phyloP scores from a whole-genome alignment of 2,329 filamentous ascomycete genomes.

The Penicillium glabrum region DNA sequence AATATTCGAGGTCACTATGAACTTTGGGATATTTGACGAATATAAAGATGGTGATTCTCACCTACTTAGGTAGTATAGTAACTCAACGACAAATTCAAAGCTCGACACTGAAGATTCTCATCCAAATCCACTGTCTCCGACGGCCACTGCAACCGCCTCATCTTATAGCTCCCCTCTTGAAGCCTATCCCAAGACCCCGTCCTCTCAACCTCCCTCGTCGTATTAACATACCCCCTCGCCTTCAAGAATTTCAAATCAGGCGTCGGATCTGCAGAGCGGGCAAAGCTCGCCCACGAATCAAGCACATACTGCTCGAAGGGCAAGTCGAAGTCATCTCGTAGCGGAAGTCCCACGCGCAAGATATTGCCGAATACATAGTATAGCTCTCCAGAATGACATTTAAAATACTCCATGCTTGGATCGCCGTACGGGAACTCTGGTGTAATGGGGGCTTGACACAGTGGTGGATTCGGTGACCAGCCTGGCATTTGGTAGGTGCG shows the following conservation, averaged over 20 bases:
- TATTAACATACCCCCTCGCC: constrained; percentile 20
- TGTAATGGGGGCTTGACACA: constrained; percentile 48
- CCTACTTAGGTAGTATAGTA: constrained; percentile 3
- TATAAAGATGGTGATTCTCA: too few relatives aligned
- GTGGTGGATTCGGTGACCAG: constrained; percentile 52
- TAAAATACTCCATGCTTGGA: constrained; percentile 51
- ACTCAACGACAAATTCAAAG: constrained; percentile 10
- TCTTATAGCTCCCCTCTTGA: constrained; percentile 1
- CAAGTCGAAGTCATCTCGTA: constrained; percentile 21
- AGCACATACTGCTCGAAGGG: constrained; percentile 24
- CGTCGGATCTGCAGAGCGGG: constrained; percentile 15
- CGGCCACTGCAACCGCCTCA: constrained; percentile 19
- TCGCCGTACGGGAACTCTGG: constrained; percentile 46
- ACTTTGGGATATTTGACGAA: too few relatives aligned
- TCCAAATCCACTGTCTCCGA: constrained; percentile 12
- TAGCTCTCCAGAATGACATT: constrained; percentile 59
- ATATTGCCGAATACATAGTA: constrained; percentile 57
- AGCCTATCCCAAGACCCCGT: constrained; percentile 13
- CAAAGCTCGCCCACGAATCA: constrained; percentile 26
- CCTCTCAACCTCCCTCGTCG: constrained; percentile 6
- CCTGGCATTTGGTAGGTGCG: constrained; percentile 51
- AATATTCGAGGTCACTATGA: too few relatives aligned
- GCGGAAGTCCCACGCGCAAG: constrained; percentile 11
- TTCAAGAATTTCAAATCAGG: constrained; percentile 14
- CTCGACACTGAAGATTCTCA: constrained; percentile 15